phyloP scores from a whole-genome alignment of 306 rosid species.

The Vigna radiata region DNA sequence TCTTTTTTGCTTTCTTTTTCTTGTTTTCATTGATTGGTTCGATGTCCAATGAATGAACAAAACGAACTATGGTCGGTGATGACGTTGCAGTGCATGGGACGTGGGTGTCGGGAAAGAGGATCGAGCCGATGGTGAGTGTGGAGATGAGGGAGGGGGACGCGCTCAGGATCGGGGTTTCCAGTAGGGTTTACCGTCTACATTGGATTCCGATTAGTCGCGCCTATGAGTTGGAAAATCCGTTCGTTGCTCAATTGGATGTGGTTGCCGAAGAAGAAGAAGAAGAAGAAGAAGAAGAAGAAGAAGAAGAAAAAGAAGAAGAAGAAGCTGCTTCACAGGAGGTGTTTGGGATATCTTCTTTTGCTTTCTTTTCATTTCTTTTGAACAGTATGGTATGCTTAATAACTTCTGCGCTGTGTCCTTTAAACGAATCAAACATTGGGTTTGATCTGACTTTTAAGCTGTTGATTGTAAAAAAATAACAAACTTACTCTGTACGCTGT shows the following conservation, averaged over 20 bases:
- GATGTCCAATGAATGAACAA: background rate
- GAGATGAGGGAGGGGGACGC: constrained; percentile 70
- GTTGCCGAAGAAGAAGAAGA: constrained; percentile 25
- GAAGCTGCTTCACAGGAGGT: constrained; percentile 15
- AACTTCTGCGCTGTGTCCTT: background rate
- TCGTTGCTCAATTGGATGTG: constrained; percentile 42
- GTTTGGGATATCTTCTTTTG: constrained; percentile 30
- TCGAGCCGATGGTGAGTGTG: constrained; percentile 57
- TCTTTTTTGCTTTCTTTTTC: background rate
- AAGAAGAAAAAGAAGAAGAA: constrained; percentile 14
- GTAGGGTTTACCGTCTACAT: constrained; percentile 68
- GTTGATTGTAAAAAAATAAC: no score
- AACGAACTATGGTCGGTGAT: background rate
- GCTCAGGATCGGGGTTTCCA: constrained; percentile 68
- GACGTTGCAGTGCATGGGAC: constrained; percentile 73
- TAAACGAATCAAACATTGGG: no score
- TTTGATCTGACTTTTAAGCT: background rate
- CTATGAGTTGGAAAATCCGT: constrained; percentile 58
- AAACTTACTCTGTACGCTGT: no score
- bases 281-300: background rate
- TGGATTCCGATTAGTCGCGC: constrained; percentile 76
- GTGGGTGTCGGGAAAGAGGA: constrained; percentile 71
- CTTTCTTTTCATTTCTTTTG: background rate
- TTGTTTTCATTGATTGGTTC: background rate
- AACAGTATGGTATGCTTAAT: background rate